phyloP scores from a whole-genome alignment of 2,329 filamentous ascomycete species.

The Penicillium occitanis region DNA sequence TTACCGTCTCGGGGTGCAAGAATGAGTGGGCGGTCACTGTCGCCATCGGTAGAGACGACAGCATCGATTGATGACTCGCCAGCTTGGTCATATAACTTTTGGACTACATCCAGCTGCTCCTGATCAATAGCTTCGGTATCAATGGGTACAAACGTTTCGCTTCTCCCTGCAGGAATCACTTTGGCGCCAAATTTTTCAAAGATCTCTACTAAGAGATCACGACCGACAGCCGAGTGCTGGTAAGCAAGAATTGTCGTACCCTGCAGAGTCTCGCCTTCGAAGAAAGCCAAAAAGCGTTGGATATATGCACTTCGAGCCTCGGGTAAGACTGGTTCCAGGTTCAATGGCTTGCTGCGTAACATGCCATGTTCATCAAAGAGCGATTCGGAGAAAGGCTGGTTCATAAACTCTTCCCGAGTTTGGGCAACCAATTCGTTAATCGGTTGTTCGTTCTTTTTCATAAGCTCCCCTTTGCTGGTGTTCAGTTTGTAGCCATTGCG shows the following conservation, averaged over 20 bases:
- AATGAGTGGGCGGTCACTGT: slow-evolving; percentile 36
- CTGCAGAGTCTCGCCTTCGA: slow-evolving; percentile 30
- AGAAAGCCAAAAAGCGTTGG: slow-evolving; percentile 35
- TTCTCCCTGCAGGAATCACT: slow-evolving; percentile 33
- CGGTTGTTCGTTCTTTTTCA: slow-evolving; percentile 35
- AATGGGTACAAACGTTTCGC: slow-evolving; percentile 36
- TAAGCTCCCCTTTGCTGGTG: slow-evolving; percentile 34
- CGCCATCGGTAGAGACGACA: slow-evolving; percentile 35
- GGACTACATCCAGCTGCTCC: slow-evolving; percentile 33
- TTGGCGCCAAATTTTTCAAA: slow-evolving; percentile 32
- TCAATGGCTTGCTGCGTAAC: slow-evolving; percentile 25
- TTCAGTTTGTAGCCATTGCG: slow-evolving; percentile 39
- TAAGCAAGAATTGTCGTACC: slow-evolving; percentile 34
- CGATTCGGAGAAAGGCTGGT: slow-evolving; percentile 30
- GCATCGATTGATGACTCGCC: slow-evolving; percentile 30
- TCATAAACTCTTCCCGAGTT: slow-evolving; percentile 29
- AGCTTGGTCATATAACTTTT: slow-evolving; percentile 28
- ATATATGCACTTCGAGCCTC: slow-evolving; percentile 31
- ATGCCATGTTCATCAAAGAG: slow-evolving; percentile 32
- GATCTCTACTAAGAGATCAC: slow-evolving; percentile 27
- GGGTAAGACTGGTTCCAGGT: slow-evolving; percentile 22
- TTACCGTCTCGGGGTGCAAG: slow-evolving; percentile 30
- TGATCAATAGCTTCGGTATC: slow-evolving; percentile 38
- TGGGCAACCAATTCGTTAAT: slow-evolving; percentile 32
- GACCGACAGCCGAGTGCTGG: slow-evolving; percentile 37